phyloP scores from a whole-genome alignment of 352 stramenopile genomes.

The Phytophthora chlamydospora region DNA sequence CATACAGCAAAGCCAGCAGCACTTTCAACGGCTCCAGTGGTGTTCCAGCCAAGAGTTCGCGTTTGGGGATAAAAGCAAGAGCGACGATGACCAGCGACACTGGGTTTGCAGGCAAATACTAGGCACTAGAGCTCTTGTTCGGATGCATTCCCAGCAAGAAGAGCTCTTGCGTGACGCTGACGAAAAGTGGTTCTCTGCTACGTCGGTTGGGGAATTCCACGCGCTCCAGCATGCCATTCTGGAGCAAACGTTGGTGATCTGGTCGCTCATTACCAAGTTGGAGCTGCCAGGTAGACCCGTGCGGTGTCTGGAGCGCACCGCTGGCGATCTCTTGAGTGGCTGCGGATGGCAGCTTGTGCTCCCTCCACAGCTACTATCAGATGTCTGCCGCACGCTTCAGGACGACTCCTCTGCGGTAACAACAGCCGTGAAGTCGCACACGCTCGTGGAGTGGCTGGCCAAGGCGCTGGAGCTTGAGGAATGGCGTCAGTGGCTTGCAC shows the following conservation, averaged over 20 bases:
- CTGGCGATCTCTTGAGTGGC: slow-evolving; percentile 30
- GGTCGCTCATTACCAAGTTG: slow-evolving; percentile 49
- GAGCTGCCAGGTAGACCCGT: slow-evolving; percentile 36
- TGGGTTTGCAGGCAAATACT: slow-evolving; percentile 39
- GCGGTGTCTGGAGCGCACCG: slow-evolving; percentile 38
- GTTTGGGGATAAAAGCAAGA: background rate
- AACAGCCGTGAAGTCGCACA: background rate
- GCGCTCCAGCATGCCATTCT: slow-evolving; percentile 44
- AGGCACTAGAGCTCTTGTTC: slow-evolving; percentile 9
- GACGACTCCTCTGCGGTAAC: background rate
- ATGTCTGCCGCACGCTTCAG: slow-evolving; percentile 29
- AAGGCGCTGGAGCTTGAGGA: slow-evolving; percentile 35
- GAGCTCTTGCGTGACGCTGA: slow-evolving; percentile 38
- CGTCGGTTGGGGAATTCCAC: slow-evolving; percentile 39
- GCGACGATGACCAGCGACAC: slow-evolving; percentile 8
- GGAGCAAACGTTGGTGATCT: slow-evolving; percentile 53
- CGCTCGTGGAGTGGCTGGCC: slow-evolving; percentile 24
- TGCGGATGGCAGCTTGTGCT: slow-evolving; percentile 48
- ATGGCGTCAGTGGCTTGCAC: slow-evolving; percentile 46
- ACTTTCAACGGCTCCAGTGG: slow-evolving; percentile 35
- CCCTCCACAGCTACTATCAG: slow-evolving; percentile 31
- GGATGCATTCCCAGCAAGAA: slow-evolving; percentile 22
- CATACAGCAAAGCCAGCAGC: slow-evolving; percentile 33
- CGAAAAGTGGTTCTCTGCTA: slow-evolving; percentile 41
- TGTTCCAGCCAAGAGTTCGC: slow-evolving; percentile 12